Conservation (phyloP, 1,139 yeast species). For the Zygoascus hellenicus region DNA sequence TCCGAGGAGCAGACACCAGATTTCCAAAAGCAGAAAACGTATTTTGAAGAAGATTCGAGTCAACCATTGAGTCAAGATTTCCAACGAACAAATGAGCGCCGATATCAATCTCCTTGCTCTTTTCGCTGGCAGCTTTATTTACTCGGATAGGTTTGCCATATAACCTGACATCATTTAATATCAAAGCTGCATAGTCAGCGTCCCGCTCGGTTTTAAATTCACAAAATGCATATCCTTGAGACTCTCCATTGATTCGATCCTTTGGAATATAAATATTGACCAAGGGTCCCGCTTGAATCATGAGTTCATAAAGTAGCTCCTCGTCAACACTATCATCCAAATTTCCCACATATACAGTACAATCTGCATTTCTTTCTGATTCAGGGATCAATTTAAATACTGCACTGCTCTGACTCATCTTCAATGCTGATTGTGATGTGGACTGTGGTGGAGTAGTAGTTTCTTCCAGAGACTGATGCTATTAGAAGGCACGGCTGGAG, state of each 20-base stretch:
- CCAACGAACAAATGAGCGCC: slow-evolving; percentile 77
- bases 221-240: slow-evolving; percentile 87
- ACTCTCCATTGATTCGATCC: slow-evolving; percentile 63
- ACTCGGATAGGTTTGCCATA: slow-evolving; percentile 62
- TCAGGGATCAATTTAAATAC: slow-evolving; percentile 10
- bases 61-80: slow-evolving; percentile 64
- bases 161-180: slow-evolving; percentile 58
- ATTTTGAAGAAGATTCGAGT: slow-evolving; percentile 49
- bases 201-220: slow-evolving; percentile 60
- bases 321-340: slow-evolving; percentile 71
- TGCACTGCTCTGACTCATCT: slow-evolving; percentile 3
- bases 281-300: slow-evolving; percentile 82
- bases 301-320: slow-evolving; percentile 62
- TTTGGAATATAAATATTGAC: slow-evolving; percentile 66
- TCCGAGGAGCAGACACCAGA: slow-evolving; percentile 46
- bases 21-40: slow-evolving; percentile 71
- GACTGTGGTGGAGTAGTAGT: not conserved
- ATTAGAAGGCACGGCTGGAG: not conserved
- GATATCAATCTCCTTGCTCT: slow-evolving; percentile 41
- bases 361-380: slow-evolving; percentile 48
- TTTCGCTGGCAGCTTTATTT: slow-evolving; percentile 43
- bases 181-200: slow-evolving; percentile 61
- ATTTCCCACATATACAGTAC: slow-evolving; percentile 78
- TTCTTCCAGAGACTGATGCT: not conserved
- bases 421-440: not conserved